Percentiles rank a stretch among this genome's conserved stretches.
Evolutionary conservation across 2,329 filamentous ascomycete species (phyloP).

Genomic region (Exophiala sp.): DNA sequence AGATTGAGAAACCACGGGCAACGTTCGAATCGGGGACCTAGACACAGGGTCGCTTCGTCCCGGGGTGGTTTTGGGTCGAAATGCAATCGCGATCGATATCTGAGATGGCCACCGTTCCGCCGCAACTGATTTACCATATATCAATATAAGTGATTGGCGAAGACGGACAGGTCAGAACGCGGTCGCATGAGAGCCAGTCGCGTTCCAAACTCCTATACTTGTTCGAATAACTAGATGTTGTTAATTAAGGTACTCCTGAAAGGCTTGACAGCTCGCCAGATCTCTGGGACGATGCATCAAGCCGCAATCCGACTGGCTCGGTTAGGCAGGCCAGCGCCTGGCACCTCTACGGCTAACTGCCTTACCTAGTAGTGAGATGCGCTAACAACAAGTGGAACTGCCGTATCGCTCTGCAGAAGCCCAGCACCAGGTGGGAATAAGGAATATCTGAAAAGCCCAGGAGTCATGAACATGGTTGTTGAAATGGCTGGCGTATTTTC

Average conservation of each 20-base stretch:
- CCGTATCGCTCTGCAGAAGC: too few species aligned
- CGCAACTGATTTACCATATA: too few species aligned
- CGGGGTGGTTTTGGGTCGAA: too few species aligned
- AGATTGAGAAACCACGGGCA: slow-evolving; percentile 13
- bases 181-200: too few species aligned
- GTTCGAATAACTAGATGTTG: neutral
- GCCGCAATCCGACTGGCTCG: slow-evolving; percentile 23
- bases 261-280: slow-evolving; percentile 17
- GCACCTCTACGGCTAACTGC: neutral
- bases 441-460: neutral
- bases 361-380: too few species aligned
- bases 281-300: slow-evolving; percentile 19
- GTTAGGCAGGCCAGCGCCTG: slow-evolving; percentile 4
- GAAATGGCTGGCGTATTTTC: neutral
- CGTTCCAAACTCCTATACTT: neutral
- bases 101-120: too few species aligned
- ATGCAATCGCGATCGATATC: too few species aligned
- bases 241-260: neutral
- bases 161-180: too few species aligned
- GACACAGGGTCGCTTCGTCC: neutral
- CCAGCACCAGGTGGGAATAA: too few species aligned
- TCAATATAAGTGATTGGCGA: too few species aligned
- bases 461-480: neutral
- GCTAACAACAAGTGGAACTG: too few species aligned
- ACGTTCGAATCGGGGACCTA: neutral